A percentile compares a stretch with the other conserved stretches of the same genome.
phyloP scores from a whole-genome alignment of 1,284 basidiomycete species.

The Neolentinus lepideus region DNA sequence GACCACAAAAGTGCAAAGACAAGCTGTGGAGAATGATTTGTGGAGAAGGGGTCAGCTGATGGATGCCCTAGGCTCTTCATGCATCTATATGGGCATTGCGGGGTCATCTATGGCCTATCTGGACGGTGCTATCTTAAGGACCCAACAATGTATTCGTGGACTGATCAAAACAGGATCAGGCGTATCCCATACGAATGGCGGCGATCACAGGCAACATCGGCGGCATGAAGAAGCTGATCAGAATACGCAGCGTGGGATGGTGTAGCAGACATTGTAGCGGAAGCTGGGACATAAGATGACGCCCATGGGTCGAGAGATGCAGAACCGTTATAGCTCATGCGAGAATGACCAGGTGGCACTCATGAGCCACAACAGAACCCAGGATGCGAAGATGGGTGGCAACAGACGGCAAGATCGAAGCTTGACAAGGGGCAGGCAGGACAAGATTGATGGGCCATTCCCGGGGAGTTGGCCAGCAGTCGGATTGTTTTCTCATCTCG shows the following conservation, averaged over 20 bases:
- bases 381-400: too few species aligned
- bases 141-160: background rate
- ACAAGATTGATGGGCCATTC: background rate
- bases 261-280: background rate
- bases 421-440: too few species aligned
- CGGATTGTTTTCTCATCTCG: background rate
- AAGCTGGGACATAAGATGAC: background rate
- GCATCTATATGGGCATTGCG: background rate
- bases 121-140: background rate
- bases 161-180: background rate
- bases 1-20: background rate
- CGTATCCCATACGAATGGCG: background rate
- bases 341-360: background rate
- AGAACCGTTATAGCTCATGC: background rate
- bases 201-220: background rate
- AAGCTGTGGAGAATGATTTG: background rate
- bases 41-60: background rate
- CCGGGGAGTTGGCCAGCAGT: background rate
- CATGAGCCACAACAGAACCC: background rate
- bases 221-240: background rate
- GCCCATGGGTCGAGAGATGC: background rate
- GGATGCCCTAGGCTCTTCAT: background rate
- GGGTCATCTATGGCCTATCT: background rate
- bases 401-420: too few species aligned
- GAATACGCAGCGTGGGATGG: background rate